These are phyloP conservation scores for Globisporangium sylvaticum DNA, from an alignment of 352 stramenopile genomes.

Conservation along the genomic window DNA sequence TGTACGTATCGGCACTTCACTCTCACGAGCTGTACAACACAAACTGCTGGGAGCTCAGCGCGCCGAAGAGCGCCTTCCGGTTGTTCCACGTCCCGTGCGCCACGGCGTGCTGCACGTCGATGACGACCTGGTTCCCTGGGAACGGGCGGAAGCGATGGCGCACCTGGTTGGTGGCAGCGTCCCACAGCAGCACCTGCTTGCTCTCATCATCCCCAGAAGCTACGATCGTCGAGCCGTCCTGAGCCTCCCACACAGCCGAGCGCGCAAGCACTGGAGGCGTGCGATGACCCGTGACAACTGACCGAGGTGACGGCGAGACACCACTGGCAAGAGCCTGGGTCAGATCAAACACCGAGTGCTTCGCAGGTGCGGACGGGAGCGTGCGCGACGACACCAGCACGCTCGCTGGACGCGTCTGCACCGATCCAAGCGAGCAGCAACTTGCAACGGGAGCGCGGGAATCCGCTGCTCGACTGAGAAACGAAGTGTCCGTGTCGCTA, in stretches of 20 bases:
- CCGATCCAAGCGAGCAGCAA: conserved; percentile 33
- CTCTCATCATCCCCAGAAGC: conserved; percentile 24
- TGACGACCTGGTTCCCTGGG: conserved; percentile 8
- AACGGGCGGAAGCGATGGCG: conserved; percentile 14
- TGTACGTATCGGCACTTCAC: too few relatives aligned
- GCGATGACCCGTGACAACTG: conserved; percentile 33
- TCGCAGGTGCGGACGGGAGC: conserved; percentile 16
- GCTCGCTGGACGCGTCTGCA: conserved; percentile 25
- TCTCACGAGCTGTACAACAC: conserved; percentile 20
- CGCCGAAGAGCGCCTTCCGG: conserved; percentile 29
- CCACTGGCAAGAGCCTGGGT: conserved; percentile 4
- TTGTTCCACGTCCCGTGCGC: conserved; percentile 22
- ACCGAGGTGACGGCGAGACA: conserved; percentile 13
- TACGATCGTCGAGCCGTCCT: conserved; percentile 6
- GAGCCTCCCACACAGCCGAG: conserved; percentile 36
- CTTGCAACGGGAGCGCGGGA: conserved; percentile 18
- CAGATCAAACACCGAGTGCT: conserved; percentile 47
- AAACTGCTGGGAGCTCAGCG: conserved; percentile 27
- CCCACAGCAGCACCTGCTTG: conserved; percentile 23
- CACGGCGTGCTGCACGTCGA: conserved; percentile 36
- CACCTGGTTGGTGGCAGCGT: conserved; percentile 15
- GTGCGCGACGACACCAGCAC: conserved; percentile 44
- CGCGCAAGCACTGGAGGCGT: conserved; percentile 39
- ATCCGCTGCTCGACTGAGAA: conserved; percentile 12
- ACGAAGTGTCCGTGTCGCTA: not conserved